A percentile compares a stretch with the other conserved stretches of the same genome.
phyloP scores from a whole-genome alignment of 2,329 filamentous ascomycete species.

The Clathrospora elynae region DNA sequence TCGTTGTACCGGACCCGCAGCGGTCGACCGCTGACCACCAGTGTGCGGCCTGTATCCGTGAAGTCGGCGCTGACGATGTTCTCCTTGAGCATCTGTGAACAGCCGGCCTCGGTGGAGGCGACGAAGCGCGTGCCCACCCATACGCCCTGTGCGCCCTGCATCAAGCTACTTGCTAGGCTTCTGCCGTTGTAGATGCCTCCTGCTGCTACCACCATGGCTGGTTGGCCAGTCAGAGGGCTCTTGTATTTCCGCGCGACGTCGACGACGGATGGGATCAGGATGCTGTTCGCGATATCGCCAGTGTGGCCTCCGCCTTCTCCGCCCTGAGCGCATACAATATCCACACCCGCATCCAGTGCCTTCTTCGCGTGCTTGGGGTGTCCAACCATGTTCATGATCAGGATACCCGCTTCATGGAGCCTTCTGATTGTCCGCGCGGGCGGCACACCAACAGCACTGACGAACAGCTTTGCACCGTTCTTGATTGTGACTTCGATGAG shows the following conservation, averaged over 20 bases:
- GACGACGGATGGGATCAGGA: conserved; percentile 84
- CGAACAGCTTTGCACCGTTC: conserved; percentile 83
- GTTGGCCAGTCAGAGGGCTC: conserved; percentile 70
- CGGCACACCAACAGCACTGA: conserved; percentile 86
- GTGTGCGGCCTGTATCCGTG: conserved; percentile 78
- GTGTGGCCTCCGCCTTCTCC: conserved; percentile 94
- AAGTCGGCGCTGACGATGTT: conserved; percentile 80
- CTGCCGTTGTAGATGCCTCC: conserved; percentile 86
- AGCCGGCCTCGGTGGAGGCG: conserved; percentile 78
- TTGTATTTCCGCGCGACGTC: conserved; percentile 77
- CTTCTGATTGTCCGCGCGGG: conserved; percentile 73
- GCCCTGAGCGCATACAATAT: conserved; percentile 90
- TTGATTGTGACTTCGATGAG: conserved; percentile 85
- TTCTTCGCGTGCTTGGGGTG: conserved; percentile 90
- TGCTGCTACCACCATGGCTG: conserved; percentile 83
- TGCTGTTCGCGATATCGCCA: conserved; percentile 81
- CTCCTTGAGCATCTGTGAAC: conserved; percentile 80
- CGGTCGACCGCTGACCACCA: conserved; percentile 82
- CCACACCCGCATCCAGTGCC: conserved; percentile 82
- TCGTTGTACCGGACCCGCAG: conserved; percentile 80
- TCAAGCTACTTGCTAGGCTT: conserved; percentile 77
- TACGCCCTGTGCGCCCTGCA: conserved; percentile 85
- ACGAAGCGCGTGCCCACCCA: conserved; percentile 97
- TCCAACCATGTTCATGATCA: conserved; percentile 98
- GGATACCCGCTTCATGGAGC: conserved; percentile 77